Conservation (phyloP, 345 rosid genomes). For the Salix arbutifolia region DNA sequence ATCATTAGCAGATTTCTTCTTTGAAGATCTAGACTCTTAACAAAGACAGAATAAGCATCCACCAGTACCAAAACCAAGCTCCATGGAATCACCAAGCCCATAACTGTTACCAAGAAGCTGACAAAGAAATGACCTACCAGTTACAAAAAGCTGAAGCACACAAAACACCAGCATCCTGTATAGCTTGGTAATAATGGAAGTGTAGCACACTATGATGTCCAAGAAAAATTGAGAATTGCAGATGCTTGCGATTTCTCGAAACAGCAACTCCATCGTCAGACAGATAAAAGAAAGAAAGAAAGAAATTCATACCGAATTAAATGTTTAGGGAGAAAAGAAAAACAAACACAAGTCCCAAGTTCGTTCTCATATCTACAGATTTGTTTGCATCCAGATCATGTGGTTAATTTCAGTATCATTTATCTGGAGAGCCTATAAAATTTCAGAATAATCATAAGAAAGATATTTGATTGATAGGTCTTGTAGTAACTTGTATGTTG, state of each 20-base stretch:
- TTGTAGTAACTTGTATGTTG: background rate
- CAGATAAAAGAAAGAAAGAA: too few relatives aligned
- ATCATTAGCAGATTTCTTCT: slow-evolving; percentile 37
- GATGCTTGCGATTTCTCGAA: background rate
- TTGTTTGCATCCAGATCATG: background rate
- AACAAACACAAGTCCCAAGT: too few relatives aligned
- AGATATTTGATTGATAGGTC: background rate
- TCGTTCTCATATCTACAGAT: too few relatives aligned
- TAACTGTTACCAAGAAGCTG: slow-evolving; percentile 64
- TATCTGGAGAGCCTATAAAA: background rate
- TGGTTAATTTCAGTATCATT: background rate
- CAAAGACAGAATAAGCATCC: slow-evolving; percentile 50
- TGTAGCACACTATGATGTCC: background rate
- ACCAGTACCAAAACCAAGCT: slow-evolving; percentile 44
- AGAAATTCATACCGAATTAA: too few relatives aligned
- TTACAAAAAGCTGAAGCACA: background rate
- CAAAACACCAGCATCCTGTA: background rate
- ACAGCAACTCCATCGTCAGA: too few relatives aligned
- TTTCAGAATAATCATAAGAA: background rate
- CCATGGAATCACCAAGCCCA: slow-evolving; percentile 74
- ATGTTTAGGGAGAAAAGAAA: too few relatives aligned
- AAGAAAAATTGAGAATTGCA: background rate
- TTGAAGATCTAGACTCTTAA: slow-evolving; percentile 41
- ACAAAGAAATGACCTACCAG: background rate
- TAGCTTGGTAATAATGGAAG: too few relatives aligned